These are phyloP conservation scores for Lophium mytilinum DNA, from an alignment of 495 filamentous ascomycete genomes.

Conservation along the genomic window DNA sequence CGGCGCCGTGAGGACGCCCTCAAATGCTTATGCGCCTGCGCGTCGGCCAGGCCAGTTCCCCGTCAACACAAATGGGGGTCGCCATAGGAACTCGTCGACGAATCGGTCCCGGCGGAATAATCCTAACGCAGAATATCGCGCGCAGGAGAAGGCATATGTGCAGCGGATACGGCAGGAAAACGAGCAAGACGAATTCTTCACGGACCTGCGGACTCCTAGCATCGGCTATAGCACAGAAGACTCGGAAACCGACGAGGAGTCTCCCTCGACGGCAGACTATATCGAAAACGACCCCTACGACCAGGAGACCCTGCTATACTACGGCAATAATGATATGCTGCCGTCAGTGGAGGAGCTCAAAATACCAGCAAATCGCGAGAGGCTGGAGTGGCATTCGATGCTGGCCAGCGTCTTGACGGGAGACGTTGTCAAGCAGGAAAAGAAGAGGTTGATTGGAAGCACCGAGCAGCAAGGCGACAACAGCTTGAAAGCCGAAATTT, in stretches of 20 bases:
- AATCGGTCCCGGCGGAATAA: constrained; percentile 45
- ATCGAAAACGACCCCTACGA: constrained; percentile 82
- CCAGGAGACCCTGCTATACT: constrained; percentile 85
- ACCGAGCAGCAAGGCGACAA: constrained; percentile 65
- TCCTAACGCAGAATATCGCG: constrained; percentile 73
- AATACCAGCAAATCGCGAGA: constrained; percentile 79
- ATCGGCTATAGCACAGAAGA: constrained; percentile 55
- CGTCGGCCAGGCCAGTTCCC: constrained; percentile 58
- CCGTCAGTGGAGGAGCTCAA: constrained; percentile 82
- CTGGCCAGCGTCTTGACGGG: constrained; percentile 89
- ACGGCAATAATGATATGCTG: constrained; percentile 76
- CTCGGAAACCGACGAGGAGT: constrained; percentile 84
- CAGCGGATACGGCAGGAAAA: constrained; percentile 66
- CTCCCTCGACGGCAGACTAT: constrained; percentile 73
- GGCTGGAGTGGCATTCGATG: constrained; percentile 98
- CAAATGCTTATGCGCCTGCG: constrained; percentile 34
- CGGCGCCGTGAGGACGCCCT: constrained; percentile 23
- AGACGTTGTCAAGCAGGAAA: constrained; percentile 96
- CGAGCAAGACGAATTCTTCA: constrained; percentile 60
- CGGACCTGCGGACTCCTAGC: constrained; percentile 56
- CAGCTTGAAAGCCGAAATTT: constrained; percentile 72
- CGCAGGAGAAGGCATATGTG: constrained; percentile 75
- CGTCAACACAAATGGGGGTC: constrained; percentile 18
- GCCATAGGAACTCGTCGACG: constrained; percentile 23
- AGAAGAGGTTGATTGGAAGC: constrained; percentile 82